Evolutionary conservation across 495 filamentous ascomycete genomes (phyloP), one percentile per base, ranked within the genome.

Genomic region (Penicillium angulare): DNA sequence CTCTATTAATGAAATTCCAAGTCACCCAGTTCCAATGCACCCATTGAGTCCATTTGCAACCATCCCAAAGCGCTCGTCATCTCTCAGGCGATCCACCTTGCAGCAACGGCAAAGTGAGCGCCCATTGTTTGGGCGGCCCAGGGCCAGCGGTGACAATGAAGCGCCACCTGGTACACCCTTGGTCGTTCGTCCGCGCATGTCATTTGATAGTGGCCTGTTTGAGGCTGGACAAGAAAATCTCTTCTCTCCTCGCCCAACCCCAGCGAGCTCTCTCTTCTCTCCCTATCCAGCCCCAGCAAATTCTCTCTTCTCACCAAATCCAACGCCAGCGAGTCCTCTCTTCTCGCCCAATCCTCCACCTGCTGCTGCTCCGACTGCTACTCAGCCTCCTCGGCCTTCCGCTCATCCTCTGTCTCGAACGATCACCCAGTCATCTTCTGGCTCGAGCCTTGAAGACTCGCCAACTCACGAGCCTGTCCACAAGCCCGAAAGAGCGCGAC

Each of bases 331-430:
- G 17, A 69, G 63, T 47, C 62, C 68, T 43, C 54, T 74, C 9
- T 74, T 75, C 35, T 61, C 68, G 9, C 50, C 56, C n/a, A 63
- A 59, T 32, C 57, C 64, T 22, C 43, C 64, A 5, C 59, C 29
- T 26, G 22, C n/a, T 34, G 7, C 38, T 21, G 42, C 51, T 39
- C 43, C 50, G 21, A 34, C 32, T 21, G 44, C 43, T 13, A 34
- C 55, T 26, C 56, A 72, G 13, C 67, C 72, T 21, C 42, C 64
- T 27, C 65, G 66, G n/a, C 58, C 57, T 31, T 42, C 69, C 34
- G 88, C 87, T 26, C 92, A 96, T 65, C 91, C 92, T 16, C 78
- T 97, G 13, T 95, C 92, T 17, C 83, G 89, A 26, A 86, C 87
- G 0, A 79, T 95, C 33, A 91, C 87, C 1, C 87, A 88, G 22